phyloP scores from a whole-genome alignment of 2,329 filamentous ascomycete genomes.

The Colletotrichum camelliae region DNA sequence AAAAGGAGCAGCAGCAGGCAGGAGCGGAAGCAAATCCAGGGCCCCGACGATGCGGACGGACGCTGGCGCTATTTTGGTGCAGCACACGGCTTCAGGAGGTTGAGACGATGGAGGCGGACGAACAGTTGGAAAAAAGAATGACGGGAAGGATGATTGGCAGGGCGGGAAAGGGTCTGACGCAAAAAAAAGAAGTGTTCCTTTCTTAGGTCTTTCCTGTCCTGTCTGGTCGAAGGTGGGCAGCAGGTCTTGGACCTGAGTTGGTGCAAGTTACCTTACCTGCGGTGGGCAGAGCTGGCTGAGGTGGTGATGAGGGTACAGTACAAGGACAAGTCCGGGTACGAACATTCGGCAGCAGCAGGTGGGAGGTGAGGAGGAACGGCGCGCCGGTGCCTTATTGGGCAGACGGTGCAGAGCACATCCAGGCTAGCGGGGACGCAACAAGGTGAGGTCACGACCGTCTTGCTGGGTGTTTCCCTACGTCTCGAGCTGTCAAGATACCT shows the following conservation, averaged over 20 bases:
- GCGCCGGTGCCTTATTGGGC: not conserved
- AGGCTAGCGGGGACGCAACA: not conserved
- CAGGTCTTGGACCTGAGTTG: not conserved
- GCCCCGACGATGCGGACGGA: slow-evolving; percentile 8
- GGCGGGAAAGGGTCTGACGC: slow-evolving; percentile 16
- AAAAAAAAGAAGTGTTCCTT: not conserved
- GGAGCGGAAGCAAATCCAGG: not conserved
- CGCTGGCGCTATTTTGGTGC: slow-evolving; percentile 18
- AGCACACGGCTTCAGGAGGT: slow-evolving; percentile 14
- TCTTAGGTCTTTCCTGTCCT: not conserved
- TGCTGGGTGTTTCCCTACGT: not conserved
- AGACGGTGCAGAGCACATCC: not conserved
- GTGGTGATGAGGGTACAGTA: not conserved
- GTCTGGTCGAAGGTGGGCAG: not conserved
- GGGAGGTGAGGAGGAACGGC: not conserved
- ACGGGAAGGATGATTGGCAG: slow-evolving; percentile 22
- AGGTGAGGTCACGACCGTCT: not conserved
- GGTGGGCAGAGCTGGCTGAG: not conserved
- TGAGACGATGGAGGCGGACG: slow-evolving; percentile 12
- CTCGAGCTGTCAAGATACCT: not conserved
- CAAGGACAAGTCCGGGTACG: not conserved
- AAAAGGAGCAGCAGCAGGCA: not conserved
- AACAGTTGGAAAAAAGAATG: not conserved
- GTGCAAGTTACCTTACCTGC: not conserved
- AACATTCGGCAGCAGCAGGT: not conserved